Conservation (phyloP, 1,139 yeast genomes). For the Suhomyces terraborum region DNA sequence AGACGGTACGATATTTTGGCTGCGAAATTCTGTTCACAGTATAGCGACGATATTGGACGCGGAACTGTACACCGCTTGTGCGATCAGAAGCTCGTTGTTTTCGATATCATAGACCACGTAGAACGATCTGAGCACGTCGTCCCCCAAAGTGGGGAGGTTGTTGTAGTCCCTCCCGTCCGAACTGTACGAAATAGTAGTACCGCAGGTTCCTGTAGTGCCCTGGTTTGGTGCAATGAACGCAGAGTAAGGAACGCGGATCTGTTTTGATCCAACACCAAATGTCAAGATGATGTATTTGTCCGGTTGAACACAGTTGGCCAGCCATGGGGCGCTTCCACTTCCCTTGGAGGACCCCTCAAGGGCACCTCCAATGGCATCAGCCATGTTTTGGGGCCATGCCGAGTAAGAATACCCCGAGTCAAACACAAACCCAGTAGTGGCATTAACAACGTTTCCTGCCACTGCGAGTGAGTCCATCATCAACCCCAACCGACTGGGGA, state of each 20-base stretch:
- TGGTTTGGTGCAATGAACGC: constrained; percentile 6
- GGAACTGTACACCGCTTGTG: constrained; percentile 20
- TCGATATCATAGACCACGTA: constrained; percentile 28
- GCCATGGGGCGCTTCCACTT: neutral
- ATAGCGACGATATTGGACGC: constrained; percentile 16
- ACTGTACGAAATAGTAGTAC: neutral
- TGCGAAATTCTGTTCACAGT: too few species aligned
- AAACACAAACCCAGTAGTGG: constrained; percentile 6
- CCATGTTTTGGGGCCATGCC: constrained; percentile 3
- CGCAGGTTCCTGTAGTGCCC: neutral
- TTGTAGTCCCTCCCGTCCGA: constrained; percentile 5
- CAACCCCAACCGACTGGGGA: constrained; percentile 4
- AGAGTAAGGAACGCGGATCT: constrained; percentile 6
- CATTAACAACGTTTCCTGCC: neutral
- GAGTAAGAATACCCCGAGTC: constrained; percentile 11
- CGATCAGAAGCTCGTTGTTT: constrained; percentile 21
- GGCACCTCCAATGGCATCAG: constrained; percentile 8
- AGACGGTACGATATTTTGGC: too few species aligned
- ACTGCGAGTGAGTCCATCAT: neutral
- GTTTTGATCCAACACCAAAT: constrained; percentile 6
- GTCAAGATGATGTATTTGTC: constrained; percentile 4
- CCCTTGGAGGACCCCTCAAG: constrained; percentile 3
- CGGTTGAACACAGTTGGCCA: constrained; percentile 5
- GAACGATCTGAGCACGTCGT: constrained; percentile 24
- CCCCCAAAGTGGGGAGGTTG: constrained; percentile 19